Conservation (phyloP, 2,329 filamentous ascomycete species). For the Calonectria pseudoturangicola region DNA sequence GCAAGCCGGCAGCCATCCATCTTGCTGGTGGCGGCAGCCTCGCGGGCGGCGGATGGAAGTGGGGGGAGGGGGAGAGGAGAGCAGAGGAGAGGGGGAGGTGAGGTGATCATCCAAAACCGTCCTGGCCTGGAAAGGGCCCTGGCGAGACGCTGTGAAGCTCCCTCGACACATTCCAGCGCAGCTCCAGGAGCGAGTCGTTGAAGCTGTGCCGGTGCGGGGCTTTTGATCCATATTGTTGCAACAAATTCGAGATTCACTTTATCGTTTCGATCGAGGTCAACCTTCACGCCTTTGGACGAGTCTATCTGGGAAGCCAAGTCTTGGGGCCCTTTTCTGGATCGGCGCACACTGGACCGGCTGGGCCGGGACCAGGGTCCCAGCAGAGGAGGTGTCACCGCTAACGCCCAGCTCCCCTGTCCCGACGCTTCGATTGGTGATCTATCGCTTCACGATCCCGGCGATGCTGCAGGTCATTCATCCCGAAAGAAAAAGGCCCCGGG, state of each 20-base stretch:
- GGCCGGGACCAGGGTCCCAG: slow-evolving; percentile 10
- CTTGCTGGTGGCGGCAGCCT: slow-evolving; percentile 27
- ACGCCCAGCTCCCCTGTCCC: slow-evolving; percentile 28
- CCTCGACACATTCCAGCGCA: slow-evolving; percentile 32
- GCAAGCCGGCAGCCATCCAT: slow-evolving; percentile 22
- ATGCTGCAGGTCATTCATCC: slow-evolving; percentile 40
- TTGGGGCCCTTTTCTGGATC: neutral
- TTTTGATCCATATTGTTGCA: slow-evolving; percentile 18
- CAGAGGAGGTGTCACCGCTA: slow-evolving; percentile 21
- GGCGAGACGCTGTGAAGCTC: slow-evolving; percentile 11
- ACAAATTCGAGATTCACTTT: slow-evolving; percentile 20
- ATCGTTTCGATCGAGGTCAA: slow-evolving; percentile 27
- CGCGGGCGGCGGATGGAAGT: neutral
- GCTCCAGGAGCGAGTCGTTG: slow-evolving; percentile 13
- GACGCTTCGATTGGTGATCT: slow-evolving; percentile 37
- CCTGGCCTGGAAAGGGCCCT: slow-evolving; percentile 4
- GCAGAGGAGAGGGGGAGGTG: neutral
- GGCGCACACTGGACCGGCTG: neutral
- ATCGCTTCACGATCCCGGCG: slow-evolving; percentile 33
- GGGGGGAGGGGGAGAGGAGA: neutral
- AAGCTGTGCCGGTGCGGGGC: neutral
- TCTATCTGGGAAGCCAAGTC: slow-evolving; percentile 13
- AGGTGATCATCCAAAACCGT: slow-evolving; percentile 24
- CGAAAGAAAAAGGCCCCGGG: slow-evolving; percentile 9
- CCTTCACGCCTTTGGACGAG: slow-evolving; percentile 21